Conservation (phyloP, 2,329 filamentous ascomycete species). For the Cephalotrichum gorgonifer region DNA sequence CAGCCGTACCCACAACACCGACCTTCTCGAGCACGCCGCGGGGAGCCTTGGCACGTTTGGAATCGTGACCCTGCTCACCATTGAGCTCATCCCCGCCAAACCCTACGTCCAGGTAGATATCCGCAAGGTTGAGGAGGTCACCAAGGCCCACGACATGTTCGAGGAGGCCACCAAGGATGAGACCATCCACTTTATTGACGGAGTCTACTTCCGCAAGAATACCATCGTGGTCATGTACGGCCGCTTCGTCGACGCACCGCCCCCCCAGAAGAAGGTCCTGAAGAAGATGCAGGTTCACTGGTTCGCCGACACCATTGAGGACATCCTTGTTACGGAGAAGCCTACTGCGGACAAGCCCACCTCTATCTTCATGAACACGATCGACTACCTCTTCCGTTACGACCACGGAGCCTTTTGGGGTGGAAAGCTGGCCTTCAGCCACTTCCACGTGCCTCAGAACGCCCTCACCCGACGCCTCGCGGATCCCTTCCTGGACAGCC, state of each 20-base stretch:
- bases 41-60: constrained; percentile 58
- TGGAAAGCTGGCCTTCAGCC: constrained; percentile 49
- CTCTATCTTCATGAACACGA: constrained; percentile 43
- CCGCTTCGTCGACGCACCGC: constrained; percentile 27
- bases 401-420: constrained; percentile 63
- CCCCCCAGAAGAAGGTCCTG: constrained; percentile 32
- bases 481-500: constrained; percentile 51
- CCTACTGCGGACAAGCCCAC: background rate
- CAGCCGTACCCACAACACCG: constrained; percentile 40
- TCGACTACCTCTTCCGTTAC: constrained; percentile 63
- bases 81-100: constrained; percentile 45
- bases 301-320: constrained; percentile 17
- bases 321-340: constrained; percentile 8
- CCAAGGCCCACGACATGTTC: constrained; percentile 19
- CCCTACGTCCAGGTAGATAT: constrained; percentile 48
- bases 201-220: constrained; percentile 37
- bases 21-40: constrained; percentile 55
- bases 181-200: constrained; percentile 23
- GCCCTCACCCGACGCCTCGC: constrained; percentile 47
- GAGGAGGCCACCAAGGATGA: constrained; percentile 14
- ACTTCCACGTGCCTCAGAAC: constrained; percentile 58
- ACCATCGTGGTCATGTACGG: constrained; percentile 41
- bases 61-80: constrained; percentile 51
- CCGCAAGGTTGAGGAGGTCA: constrained; percentile 20
- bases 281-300: constrained; percentile 20